Percentiles rank a stretch among this genome's conserved stretches.
Evolutionary conservation across 108 stramenopile genomes (phyloP).

Genomic region (Conticribra weissflogii): DNA sequence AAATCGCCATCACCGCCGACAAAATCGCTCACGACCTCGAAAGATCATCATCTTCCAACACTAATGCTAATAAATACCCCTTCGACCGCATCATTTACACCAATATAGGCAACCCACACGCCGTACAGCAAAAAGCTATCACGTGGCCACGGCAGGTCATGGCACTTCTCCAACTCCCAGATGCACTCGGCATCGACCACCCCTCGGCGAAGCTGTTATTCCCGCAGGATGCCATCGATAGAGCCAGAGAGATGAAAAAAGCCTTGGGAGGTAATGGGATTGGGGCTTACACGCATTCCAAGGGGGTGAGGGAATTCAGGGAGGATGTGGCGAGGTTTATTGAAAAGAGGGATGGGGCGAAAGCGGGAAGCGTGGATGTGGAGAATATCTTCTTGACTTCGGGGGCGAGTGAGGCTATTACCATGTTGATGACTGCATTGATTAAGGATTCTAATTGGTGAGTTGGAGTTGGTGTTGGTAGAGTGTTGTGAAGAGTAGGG

Average conservation of each 20-base stretch:
- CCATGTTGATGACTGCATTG: conserved; percentile 76
- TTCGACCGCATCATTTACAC: conserved; percentile 93
- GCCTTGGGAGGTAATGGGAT: conserved; percentile 66
- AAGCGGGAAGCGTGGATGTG: conserved; percentile 64
- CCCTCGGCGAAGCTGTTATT: conserved; percentile 60
- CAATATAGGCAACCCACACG: conserved; percentile 97
- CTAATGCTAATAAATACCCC: conserved; percentile 43
- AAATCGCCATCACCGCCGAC: conserved; percentile 83
- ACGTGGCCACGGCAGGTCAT: conserved; percentile 91
- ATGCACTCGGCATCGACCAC: conserved; percentile 69
- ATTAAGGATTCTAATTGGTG: conserved; percentile 62
- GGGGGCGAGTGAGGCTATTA: conserved; percentile 91
- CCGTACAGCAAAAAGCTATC: conserved; percentile 88
- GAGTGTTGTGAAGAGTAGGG: neutral
- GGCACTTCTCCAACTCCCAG: conserved; percentile 78
- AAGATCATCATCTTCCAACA: neutral
- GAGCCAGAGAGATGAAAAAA: conserved; percentile 65
- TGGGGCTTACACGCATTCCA: conserved; percentile 85
- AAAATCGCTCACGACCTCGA: conserved; percentile 62
- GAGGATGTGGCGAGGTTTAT: conserved; percentile 89
- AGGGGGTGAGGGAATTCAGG: conserved; percentile 75
- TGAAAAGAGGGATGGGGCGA: conserved; percentile 69
- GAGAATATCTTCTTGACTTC: conserved; percentile 94
- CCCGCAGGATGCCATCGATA: conserved; percentile 70
- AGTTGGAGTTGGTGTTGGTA: conserved; percentile 4